These are phyloP conservation scores for Lentinula boryana DNA, from an alignment of 768 basidiomycete genomes.

Conservation along the genomic window DNA sequence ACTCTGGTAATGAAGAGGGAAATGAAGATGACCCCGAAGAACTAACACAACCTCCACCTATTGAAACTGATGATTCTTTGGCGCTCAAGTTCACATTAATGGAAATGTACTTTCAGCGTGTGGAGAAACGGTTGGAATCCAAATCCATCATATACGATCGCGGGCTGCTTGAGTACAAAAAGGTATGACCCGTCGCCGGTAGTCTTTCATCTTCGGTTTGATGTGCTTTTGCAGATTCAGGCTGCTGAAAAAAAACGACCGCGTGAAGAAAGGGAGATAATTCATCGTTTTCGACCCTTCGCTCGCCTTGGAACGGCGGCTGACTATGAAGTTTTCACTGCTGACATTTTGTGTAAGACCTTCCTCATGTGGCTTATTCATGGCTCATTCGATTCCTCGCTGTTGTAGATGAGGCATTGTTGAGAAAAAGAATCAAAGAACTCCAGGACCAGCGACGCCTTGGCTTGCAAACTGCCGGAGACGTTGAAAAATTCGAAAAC, in stretches of 20 bases:
- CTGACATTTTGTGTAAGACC: slow-evolving; percentile 83
- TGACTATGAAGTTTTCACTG: slow-evolving; percentile 83
- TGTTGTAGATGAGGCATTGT: slow-evolving; percentile 70
- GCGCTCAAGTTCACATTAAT: slow-evolving; percentile 84
- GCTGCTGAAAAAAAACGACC: slow-evolving; percentile 86
- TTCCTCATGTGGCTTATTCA: background rate
- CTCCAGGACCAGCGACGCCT: slow-evolving; percentile 86
- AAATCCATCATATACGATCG: slow-evolving; percentile 91
- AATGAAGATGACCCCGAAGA: slow-evolving; percentile 67
- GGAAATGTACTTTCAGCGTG: slow-evolving; percentile 86
- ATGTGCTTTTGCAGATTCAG: slow-evolving; percentile 59
- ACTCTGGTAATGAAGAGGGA: slow-evolving; percentile 37
- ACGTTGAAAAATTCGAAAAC: slow-evolving; percentile 84
- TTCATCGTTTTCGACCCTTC: slow-evolving; percentile 86
- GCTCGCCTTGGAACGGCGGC: slow-evolving; percentile 85
- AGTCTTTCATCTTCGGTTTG: background rate
- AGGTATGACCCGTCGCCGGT: slow-evolving; percentile 44
- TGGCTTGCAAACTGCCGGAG: slow-evolving; percentile 78
- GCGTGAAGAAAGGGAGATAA: slow-evolving; percentile 87
- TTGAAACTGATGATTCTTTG: slow-evolving; percentile 80
- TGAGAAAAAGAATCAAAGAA: slow-evolving; percentile 87
- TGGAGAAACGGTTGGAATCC: slow-evolving; percentile 77
- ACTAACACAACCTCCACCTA: slow-evolving; percentile 63
- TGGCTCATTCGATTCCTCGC: background rate
- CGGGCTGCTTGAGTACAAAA: slow-evolving; percentile 89